A percentile compares a stretch with the other conserved stretches of the same genome.
These are phyloP conservation scores for Perkinsus chesapeaki DNA, from an alignment of 169 alveolate genomes.

Conservation along the genomic window DNA sequence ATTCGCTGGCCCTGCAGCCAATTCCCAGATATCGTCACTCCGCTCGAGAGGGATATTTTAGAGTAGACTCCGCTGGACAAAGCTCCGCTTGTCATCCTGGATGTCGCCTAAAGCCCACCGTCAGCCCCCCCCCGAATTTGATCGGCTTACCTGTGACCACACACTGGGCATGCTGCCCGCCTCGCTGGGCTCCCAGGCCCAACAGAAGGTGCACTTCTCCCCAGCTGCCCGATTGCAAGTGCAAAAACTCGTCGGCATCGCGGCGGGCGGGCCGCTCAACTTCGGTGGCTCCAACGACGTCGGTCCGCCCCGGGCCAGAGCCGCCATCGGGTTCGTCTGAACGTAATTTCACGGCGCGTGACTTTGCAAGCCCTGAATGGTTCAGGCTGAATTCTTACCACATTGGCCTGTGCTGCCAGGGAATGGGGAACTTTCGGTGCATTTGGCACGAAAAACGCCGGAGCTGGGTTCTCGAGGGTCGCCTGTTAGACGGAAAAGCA, in stretches of 20 bases:
- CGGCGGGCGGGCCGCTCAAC: not conserved
- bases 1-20: not conserved
- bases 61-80: not conserved
- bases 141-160: not conserved
- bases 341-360: not conserved
- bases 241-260: not conserved
- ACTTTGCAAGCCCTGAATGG: no score
- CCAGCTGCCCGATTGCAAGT: not conserved
- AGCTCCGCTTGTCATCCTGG: not conserved
- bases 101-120: not conserved
- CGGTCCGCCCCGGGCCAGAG: not conserved
- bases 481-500: no score
- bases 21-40: not conserved
- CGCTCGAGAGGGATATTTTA: not conserved
- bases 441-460: not conserved
- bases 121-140: not conserved
- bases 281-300: not conserved
- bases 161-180: not conserved
- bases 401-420: not conserved
- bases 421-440: not conserved
- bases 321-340: not conserved
- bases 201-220: not conserved
- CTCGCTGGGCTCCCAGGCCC: not conserved
- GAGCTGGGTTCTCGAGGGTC: not conserved
- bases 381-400: not conserved